Evolutionary conservation across 1,139 yeast genomes (phyloP).

Genomic region (Candida sp.): DNA sequence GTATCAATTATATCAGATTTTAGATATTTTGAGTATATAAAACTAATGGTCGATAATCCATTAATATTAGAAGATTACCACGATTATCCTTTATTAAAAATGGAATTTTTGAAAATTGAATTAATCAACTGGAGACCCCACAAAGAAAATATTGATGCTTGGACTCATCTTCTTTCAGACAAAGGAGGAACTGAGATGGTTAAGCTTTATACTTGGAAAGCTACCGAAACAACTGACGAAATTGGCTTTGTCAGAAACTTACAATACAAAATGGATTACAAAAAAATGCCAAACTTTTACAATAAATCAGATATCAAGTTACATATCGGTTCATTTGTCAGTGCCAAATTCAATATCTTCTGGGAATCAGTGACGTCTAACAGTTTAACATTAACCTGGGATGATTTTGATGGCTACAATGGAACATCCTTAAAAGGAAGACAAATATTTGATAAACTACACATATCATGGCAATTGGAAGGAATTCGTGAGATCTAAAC

Average conservation of each 20-base stretch:
- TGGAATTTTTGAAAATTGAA: not conserved
- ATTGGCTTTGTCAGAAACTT: too few relatives aligned
- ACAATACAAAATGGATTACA: not conserved
- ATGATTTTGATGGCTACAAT: conserved; percentile 64
- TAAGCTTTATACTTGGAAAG: not conserved
- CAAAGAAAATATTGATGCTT: not conserved
- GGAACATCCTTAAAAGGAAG: conserved; percentile 59
- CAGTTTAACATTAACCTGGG: conserved; percentile 35
- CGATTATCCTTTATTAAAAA: not conserved
- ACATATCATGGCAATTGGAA: conserved; percentile 29
- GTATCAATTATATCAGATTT: conserved; percentile 71
- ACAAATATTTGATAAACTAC: conserved; percentile 47
- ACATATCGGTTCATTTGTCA: not conserved
- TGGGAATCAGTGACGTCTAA: conserved; percentile 6
- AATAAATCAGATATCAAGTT: not conserved
- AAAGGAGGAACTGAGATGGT: not conserved
- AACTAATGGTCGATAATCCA: not conserved
- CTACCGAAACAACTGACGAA: not conserved
- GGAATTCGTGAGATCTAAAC: too few relatives aligned
- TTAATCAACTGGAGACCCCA: not conserved
- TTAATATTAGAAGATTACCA: not conserved
- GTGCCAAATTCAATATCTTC: conserved; percentile 6
- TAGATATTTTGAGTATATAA: conserved; percentile 62
- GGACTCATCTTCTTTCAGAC: not conserved
- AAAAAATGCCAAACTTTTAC: not conserved